Base-by-base conservation (phyloP, 2,329 filamentous ascomycete species). In the Monosporascus sp. region DNA sequence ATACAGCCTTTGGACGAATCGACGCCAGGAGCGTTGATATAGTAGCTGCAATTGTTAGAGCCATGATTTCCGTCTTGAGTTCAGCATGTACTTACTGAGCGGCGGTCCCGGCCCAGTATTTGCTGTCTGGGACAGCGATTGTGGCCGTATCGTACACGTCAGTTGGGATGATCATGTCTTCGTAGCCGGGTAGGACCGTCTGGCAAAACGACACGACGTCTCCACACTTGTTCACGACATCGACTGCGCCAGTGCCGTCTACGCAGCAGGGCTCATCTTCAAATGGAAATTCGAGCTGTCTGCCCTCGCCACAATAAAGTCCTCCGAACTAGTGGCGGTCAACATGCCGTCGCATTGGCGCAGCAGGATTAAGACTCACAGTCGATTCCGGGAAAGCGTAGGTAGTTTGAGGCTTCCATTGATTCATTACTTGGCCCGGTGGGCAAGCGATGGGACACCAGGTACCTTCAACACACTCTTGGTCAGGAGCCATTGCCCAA, bases 111-210 rank as follows among this genome's bases (percentile, higher is more conserved):
- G 77, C 82, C 88, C 88, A 92, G 70, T 92, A 92, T 52, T 72
- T 78, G 19, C 78, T 72, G 53, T 78, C 85, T 8, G 89, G 89
- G 37, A 92, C 87, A 49, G 89, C 87, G 52, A 93, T 74, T 31
- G 78, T 79, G n/a, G 76, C 74, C 9, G 68, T 69, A 57, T 75
- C 72, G 22, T 75, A 65, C 47, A 91, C 84, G 57, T 84, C 70
- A n/a, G 87, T 92, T 17, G 88, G 87, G 63, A 91, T 91, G 60
- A 91, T 76, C 88, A 92, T 92, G 56, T 86, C 86, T 73, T 92
- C 88, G 63, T 90, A 87, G 49, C 88, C 88, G 19, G 88, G 88
- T 56, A 91, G 72, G 16, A 91, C 86, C 5, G 88, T 92, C 71
- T 92, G 88, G 70, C 88, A 92, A 71, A 88, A 89, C 3, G 88